Conservation (phyloP, 2,329 filamentous ascomycete species). For the Cercospora nicotianae region DNA sequence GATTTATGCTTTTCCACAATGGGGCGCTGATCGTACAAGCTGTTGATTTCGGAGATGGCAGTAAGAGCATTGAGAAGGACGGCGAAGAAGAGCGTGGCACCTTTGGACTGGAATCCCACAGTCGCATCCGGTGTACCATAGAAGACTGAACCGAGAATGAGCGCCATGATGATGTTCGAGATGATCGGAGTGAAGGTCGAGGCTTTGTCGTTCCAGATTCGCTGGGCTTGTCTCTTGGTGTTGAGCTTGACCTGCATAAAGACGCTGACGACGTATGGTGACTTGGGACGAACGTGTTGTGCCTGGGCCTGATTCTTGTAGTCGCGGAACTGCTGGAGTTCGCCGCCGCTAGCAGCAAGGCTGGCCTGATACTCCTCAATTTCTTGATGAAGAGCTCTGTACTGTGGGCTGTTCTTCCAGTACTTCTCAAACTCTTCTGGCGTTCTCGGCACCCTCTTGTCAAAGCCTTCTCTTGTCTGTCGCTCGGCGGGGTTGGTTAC, state of each 20-base stretch:
- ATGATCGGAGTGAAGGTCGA: slow-evolving; percentile 50
- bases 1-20: slow-evolving; percentile 51
- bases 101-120: slow-evolving; percentile 55
- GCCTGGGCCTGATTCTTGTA: slow-evolving; percentile 55
- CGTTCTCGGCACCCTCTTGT: slow-evolving; percentile 63
- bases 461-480: slow-evolving; percentile 57
- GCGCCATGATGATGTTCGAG: slow-evolving; percentile 56
- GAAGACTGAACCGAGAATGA: slow-evolving; percentile 64
- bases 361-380: slow-evolving; percentile 54
- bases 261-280: slow-evolving; percentile 59
- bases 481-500: slow-evolving; percentile 66
- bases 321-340: slow-evolving; percentile 48
- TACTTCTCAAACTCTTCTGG: slow-evolving; percentile 65
- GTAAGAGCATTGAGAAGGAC: slow-evolving; percentile 60
- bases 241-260: slow-evolving; percentile 56
- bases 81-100: slow-evolving; percentile 61
- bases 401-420: slow-evolving; percentile 53
- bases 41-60: slow-evolving; percentile 67
- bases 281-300: slow-evolving; percentile 55
- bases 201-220: slow-evolving; percentile 55
- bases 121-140: slow-evolving; percentile 54
- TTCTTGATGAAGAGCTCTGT: slow-evolving; percentile 46
- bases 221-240: slow-evolving; percentile 52
- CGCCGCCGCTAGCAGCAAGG: slow-evolving; percentile 46
- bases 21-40: slow-evolving; percentile 51